phyloP scores from a whole-genome alignment of 108 stramenopile genomes.

The Cyclostephanos tholiformis region DNA sequence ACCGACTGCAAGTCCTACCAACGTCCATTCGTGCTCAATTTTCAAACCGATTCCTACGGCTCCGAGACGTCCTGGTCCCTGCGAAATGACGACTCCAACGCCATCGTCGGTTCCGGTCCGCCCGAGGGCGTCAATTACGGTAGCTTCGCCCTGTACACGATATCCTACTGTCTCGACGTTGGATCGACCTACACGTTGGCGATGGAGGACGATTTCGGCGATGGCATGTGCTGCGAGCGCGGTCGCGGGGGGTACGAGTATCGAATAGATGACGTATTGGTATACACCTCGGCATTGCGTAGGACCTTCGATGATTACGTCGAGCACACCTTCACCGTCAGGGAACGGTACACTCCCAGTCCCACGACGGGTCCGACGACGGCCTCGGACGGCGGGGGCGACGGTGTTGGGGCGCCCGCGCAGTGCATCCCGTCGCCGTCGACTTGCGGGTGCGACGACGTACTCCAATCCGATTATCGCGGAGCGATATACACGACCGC shows the following conservation, averaged over 20 bases:
- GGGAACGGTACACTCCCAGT: slow-evolving; percentile 16
- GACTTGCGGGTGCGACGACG: slow-evolving; percentile 20
- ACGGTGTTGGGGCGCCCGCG: background rate
- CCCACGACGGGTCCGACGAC: slow-evolving; percentile 24
- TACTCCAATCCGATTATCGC: slow-evolving; percentile 13
- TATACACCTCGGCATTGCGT: slow-evolving; percentile 27
- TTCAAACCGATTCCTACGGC: slow-evolving; percentile 51
- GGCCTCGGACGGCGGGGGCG: background rate
- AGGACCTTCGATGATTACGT: slow-evolving; percentile 48
- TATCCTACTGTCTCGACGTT: slow-evolving; percentile 36
- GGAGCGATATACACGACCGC: slow-evolving; percentile 14
- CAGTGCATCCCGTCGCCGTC: background rate
- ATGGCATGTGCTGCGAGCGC: slow-evolving; percentile 47
- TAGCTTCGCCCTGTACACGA: slow-evolving; percentile 37
- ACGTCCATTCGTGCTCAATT: slow-evolving; percentile 35
- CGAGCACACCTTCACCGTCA: slow-evolving; percentile 46
- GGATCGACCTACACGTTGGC: slow-evolving; percentile 32
- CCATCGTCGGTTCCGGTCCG: slow-evolving; percentile 29
- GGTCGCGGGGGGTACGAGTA: slow-evolving; percentile 49
- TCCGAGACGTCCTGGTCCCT: slow-evolving; percentile 52
- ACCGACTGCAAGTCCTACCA: slow-evolving; percentile 16
- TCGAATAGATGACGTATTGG: slow-evolving; percentile 8
- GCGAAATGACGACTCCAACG: background rate
- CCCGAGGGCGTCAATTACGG: slow-evolving; percentile 33
- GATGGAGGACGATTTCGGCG: slow-evolving; percentile 51